These are phyloP conservation scores for Plantago elongata DNA, from an alignment of 257 asterid genomes.

Conservation along the genomic window DNA sequence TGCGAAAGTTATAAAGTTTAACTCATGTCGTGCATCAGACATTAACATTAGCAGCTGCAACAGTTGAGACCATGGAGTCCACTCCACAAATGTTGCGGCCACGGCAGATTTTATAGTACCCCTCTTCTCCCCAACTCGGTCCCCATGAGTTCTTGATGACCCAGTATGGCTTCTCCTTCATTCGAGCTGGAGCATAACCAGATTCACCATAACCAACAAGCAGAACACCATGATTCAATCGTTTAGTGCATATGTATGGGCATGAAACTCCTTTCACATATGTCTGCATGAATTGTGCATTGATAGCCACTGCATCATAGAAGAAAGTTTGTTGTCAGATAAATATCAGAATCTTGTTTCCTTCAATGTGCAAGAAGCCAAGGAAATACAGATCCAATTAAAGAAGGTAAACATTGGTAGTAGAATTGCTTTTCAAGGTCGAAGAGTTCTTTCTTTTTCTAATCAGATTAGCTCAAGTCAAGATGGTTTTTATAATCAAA, in stretches of 20 bases:
- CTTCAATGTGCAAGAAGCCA: too few species aligned
- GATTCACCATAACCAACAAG: slow-evolving; percentile 70
- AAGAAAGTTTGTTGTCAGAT: slow-evolving; percentile 2
- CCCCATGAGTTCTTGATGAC: slow-evolving; percentile 94
- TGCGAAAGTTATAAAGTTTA: slow-evolving; percentile 7
- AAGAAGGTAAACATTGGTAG: too few species aligned
- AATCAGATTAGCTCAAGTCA: too few species aligned
- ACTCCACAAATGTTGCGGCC: slow-evolving; percentile 77
- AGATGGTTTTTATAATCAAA: too few species aligned
- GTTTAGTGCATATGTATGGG: slow-evolving; percentile 67
- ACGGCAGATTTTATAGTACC: slow-evolving; percentile 67
- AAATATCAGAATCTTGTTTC: too few species aligned
- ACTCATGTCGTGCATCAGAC: slow-evolving; percentile 19
- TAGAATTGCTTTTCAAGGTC: too few species aligned
- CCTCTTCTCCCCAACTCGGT: slow-evolving; percentile 69
- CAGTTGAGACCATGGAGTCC: slow-evolving; percentile 86
- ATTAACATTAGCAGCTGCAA: slow-evolving; percentile 56
- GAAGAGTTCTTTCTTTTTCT: too few species aligned
- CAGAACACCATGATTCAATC: slow-evolving; percentile 71
- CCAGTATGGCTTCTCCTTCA: slow-evolving; percentile 81
- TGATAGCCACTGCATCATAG: slow-evolving; percentile 69
- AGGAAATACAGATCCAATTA: too few species aligned
- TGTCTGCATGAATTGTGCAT: slow-evolving; percentile 86
- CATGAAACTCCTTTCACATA: slow-evolving; percentile 81
- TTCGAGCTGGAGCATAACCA: slow-evolving; percentile 58